Base-by-base conservation (phyloP, 352 stramenopile genomes). In the Pythium chondricola region DNA sequence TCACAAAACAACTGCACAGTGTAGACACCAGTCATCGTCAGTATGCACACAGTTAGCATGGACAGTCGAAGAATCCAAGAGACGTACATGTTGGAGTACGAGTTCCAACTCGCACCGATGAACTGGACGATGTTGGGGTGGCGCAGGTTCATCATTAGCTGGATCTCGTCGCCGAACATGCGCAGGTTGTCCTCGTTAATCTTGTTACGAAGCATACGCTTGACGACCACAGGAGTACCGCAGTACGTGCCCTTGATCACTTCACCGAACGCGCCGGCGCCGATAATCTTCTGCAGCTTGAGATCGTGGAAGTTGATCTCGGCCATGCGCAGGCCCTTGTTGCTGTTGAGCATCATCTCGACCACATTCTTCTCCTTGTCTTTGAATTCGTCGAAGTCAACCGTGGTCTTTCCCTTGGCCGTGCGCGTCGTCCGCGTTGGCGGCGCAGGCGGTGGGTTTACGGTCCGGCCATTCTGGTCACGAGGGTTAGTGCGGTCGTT, bases 91-190 rank as follows among this genome's bases (percentile, higher is more conserved):
- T 94, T 94, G 24, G 83, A 94, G 69, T 93, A 93, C 56, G 81
- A 93, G 74, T 94, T 93, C 83, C 83, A 94, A 73, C 81, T 93
- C 35, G 83, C 83, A 38, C 83, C 83, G 35, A 94, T 94, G 48
- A 94, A 94, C 70, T 94, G 83, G 24, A 94, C 83, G 26, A 94
- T 93, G 61, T 93, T 92, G 3, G 83, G 83, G 49, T 94, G 83
- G 26, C 83, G 83, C 24, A 94, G 56, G 48, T 92, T 92, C 81
- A 93, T 91, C 83, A 93, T 94, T 56, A 94, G 74, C 70, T 93
- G 79, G 56, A 94, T 91, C 46, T 94, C 83, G 43, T 94, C 81
- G 38, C 80, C 77, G 46, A 94, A 94, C 81, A 93, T 94, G 48
- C 79, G 71, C 54, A 94, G 44, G 61, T 93, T 94, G 61, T 92